These are phyloP conservation scores for Ceriops tagal DNA, from an alignment of 345 rosid species.

Conservation along the genomic window DNA sequence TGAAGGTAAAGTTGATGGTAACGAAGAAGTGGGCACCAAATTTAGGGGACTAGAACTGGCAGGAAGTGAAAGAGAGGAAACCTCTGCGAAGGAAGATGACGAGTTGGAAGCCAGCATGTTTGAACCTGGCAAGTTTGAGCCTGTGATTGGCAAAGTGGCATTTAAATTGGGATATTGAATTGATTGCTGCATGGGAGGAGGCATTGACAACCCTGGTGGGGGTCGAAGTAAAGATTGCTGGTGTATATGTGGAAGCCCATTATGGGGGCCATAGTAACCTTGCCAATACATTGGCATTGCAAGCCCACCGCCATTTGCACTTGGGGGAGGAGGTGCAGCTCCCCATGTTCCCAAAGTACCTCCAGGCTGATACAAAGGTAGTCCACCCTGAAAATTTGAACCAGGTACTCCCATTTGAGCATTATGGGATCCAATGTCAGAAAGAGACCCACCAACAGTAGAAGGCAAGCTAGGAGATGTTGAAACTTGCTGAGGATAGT, in stretches of 20 bases:
- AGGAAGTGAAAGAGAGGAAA: constrained; percentile 23
- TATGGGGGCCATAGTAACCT: constrained; percentile 76
- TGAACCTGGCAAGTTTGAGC: constrained; percentile 43
- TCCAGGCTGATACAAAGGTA: constrained; percentile 87
- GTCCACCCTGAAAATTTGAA: constrained; percentile 59
- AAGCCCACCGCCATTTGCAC: constrained; percentile 55
- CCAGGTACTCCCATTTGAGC: constrained; percentile 60
- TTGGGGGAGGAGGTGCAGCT: constrained; percentile 58
- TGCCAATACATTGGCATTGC: constrained; percentile 90
- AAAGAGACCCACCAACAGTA: constrained; percentile 43
- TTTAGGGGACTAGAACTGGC: constrained; percentile 36
- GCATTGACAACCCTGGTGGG: constrained; percentile 68
- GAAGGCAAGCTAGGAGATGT: constrained; percentile 60
- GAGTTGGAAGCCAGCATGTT: constrained; percentile 20
- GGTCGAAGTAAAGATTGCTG: constrained; percentile 81
- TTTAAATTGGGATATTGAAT: constrained; percentile 72
- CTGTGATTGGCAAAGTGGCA: constrained; percentile 45
- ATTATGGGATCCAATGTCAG: constrained; percentile 53
- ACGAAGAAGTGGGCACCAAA: constrained; percentile 38
- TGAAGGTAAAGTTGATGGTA: constrained; percentile 40
- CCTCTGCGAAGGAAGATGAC: constrained; percentile 21
- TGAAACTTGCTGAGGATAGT: constrained; percentile 61
- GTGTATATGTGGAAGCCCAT: constrained; percentile 74
- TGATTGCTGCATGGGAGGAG: constrained; percentile 62
- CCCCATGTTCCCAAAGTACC: constrained; percentile 82